Conservation (phyloP, 2,329 filamentous ascomycete genomes). For the Apiospora hydei region DNA sequence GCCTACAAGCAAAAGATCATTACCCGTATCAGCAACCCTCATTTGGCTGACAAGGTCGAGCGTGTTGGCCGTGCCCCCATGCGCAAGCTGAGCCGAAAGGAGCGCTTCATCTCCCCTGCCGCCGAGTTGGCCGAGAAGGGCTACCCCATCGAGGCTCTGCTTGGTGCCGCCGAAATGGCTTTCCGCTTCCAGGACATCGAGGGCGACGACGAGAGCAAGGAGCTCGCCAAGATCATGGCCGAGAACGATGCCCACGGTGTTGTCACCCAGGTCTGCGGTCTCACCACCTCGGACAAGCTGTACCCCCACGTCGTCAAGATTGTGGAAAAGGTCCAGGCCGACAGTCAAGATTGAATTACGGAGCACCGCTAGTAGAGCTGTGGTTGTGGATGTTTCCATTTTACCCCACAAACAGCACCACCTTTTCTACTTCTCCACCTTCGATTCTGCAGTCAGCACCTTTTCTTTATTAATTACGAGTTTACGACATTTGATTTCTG, state of each 20-base stretch:
- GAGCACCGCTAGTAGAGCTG: constrained; percentile 12
- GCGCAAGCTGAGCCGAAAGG: constrained; percentile 92
- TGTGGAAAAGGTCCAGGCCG: constrained; percentile 84
- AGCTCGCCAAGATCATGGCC: constrained; percentile 87
- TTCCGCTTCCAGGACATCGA: constrained; percentile 95
- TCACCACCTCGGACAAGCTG: constrained; percentile 79
- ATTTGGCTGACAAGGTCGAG: constrained; percentile 90
- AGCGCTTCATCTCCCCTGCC: constrained; percentile 94
- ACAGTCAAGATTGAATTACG: constrained; percentile 54
- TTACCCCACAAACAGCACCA: constrained; percentile 10
- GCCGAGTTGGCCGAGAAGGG: constrained; percentile 85
- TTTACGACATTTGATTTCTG: constrained; percentile 21
- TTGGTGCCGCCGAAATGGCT: constrained; percentile 88
- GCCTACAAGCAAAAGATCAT: constrained; percentile 94
- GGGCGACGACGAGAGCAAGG: constrained; percentile 86
- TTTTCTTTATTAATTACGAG: background rate
- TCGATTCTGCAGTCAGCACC: background rate
- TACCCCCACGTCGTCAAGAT: constrained; percentile 77
- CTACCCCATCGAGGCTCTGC: constrained; percentile 73
- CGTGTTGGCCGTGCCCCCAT: constrained; percentile 94
- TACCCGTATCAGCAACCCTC: constrained; percentile 89
- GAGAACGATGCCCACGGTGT: constrained; percentile 76
- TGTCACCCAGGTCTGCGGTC: constrained; percentile 80
- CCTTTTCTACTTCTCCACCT: constrained; percentile 17
- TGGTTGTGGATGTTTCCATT: background rate